Percentiles rank a stretch among this genome's conserved stretches.
These are phyloP conservation scores for Pezicula neosporulosa DNA, from an alignment of 2,329 filamentous ascomycete species.

Conservation along the genomic window DNA sequence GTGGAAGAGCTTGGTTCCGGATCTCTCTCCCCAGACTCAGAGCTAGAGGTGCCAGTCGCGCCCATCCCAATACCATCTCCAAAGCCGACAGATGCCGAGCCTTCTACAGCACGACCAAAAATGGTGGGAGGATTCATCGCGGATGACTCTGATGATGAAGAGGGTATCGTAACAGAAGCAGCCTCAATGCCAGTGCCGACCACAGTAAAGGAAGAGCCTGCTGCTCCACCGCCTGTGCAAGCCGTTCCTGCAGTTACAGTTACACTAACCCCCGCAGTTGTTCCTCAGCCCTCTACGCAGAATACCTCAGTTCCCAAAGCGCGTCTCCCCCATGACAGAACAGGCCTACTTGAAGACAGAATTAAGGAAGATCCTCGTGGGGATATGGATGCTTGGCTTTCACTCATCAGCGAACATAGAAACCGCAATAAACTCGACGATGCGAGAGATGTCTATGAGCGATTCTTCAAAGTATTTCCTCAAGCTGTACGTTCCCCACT, in stretches of 20 bases:
- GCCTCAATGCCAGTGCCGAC: slow-evolving; percentile 16
- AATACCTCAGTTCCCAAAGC: slow-evolving; percentile 26
- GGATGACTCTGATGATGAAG: slow-evolving; percentile 32
- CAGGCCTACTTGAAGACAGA: slow-evolving; percentile 69
- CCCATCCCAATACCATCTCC: neutral
- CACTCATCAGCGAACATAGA: slow-evolving; percentile 80
- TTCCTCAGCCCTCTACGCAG: slow-evolving; percentile 10
- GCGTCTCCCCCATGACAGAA: slow-evolving; percentile 31
- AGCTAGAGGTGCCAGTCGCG: neutral
- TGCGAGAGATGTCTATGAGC: slow-evolving; percentile 74
- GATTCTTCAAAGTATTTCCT: slow-evolving; percentile 86
- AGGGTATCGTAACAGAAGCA: slow-evolving; percentile 12
- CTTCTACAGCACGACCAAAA: slow-evolving; percentile 9
- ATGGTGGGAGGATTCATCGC: slow-evolving; percentile 31
- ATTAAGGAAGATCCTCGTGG: slow-evolving; percentile 90
- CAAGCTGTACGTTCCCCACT: slow-evolving; percentile 68
- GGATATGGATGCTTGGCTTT: slow-evolving; percentile 88
- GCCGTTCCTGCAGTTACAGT: slow-evolving; percentile 7
- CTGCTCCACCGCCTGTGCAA: slow-evolving; percentile 22
- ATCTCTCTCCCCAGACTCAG: neutral
- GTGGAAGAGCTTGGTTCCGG: neutral
- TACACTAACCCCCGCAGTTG: slow-evolving; percentile 17
- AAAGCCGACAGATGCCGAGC: neutral
- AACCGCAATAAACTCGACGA: slow-evolving; percentile 80
- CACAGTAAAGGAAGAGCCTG: slow-evolving; percentile 17